Base-by-base conservation (phyloP, 1,284 basidiomycete species). In the Trametes sp. region DNA sequence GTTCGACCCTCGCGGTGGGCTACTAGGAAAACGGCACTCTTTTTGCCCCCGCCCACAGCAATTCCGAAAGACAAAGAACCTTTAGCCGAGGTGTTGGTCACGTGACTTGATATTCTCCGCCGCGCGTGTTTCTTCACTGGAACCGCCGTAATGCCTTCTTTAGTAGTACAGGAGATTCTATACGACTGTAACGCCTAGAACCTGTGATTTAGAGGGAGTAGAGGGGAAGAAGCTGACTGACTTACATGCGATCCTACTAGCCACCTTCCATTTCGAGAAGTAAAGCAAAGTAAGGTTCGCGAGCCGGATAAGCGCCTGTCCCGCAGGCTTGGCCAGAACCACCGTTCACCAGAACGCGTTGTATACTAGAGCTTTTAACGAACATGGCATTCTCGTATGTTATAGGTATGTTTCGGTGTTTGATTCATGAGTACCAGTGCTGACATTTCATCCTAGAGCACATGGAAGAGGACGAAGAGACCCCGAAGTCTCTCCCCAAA, bases 381-480 rank as follows among this genome's bases (percentile, higher is more conserved):
- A 59, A 42, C 31, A 69, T 68, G 71, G 50, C 49, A 1, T 73
- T 73, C 46, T 70, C 71, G 61, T 82, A 80, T 67, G 74, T 80
- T 41, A 78, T 81, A 59, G 80, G 80, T 69, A 14, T 19, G n/a
- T n/a, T n/a, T n/a, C n/a, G n/a, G n/a, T n/a, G n/a, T n/a, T n/a
- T n/a, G n/a, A n/a, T n/a, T n/a, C n/a, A n/a, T n/a, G n/a, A n/a
- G n/a, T n/a, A n/a, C n/a, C n/a, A n/a, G n/a, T 10, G 28, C 38
- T 45, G 50, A 59, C 21, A 21, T 26, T 26, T 51, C 10, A 14
- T 35, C 35, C 14, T 67, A 96, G 95, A 98, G 72, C 95, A 98
- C 74, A 96, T 97, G 95, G 96, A 98, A 74, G 92, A 95, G 61
- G 95, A 97, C 74, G 95, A 97, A 66, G 83, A 86, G 49, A 84